Percentiles rank a stretch among this genome's conserved stretches.
Conservation (phyloP, 495 filamentous ascomycete genomes). For the Aspergillus funiculosus region DNA sequence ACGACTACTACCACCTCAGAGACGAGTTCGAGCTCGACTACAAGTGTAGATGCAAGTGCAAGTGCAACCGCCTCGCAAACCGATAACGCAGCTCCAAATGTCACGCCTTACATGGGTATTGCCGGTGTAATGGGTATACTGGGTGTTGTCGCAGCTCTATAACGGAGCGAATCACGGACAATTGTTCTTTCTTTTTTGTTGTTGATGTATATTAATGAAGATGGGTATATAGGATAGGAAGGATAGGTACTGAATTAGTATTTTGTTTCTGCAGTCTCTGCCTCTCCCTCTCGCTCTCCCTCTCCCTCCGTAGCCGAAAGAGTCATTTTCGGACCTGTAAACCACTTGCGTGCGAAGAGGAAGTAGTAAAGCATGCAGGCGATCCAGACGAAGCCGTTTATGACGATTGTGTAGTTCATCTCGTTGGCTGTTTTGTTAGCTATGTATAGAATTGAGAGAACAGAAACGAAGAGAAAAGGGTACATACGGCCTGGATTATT, state of each 20-base stretch:
- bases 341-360: slow-evolving; percentile 63
- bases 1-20: slow-evolving; percentile 3
- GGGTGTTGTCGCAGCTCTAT: slow-evolving; percentile 37
- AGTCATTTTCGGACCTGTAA: slow-evolving; percentile 67
- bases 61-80: slow-evolving; percentile 4
- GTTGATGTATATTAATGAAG: not conserved
- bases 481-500: slow-evolving; percentile 45
- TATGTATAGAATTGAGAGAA: not conserved
- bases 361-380: slow-evolving; percentile 58
- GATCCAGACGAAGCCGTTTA: slow-evolving; percentile 58
- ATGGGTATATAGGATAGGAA: too few species aligned
- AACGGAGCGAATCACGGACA: slow-evolving; percentile 7
- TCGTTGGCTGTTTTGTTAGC: slow-evolving; percentile 30
- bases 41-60: not conserved
- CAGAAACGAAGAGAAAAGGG: slow-evolving; percentile 2
- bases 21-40: not conserved
- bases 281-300: not conserved
- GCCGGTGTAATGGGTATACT: slow-evolving; percentile 30
- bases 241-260: too few species aligned
- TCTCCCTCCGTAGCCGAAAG: slow-evolving; percentile 33
- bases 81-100: slow-evolving; percentile 17
- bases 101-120: slow-evolving; percentile 22
- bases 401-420: slow-evolving; percentile 65
- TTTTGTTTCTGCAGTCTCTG: not conserved
- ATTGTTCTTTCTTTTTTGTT: not conserved